These are phyloP conservation scores for Corynespora cassiicola DNA, from an alignment of 2,329 filamentous ascomycete genomes.

Conservation along the genomic window DNA sequence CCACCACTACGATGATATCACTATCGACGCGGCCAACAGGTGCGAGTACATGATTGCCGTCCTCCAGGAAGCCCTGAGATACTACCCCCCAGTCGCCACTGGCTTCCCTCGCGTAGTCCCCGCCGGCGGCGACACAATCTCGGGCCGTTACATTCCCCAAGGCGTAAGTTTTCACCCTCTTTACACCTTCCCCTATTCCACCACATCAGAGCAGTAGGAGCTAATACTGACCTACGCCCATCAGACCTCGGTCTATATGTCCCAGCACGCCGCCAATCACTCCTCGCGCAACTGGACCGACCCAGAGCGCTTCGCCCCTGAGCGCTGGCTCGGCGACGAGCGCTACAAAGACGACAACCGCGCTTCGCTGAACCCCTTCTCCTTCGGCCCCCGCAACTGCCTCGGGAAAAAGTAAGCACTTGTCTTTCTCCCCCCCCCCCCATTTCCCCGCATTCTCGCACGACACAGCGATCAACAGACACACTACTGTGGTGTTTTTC, in stretches of 20 bases:
- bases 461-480: too few species aligned
- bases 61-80: constrained; percentile 31
- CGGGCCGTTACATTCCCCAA: constrained; percentile 32
- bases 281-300: constrained; percentile 33
- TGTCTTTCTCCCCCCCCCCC: not conserved
- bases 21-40: constrained; percentile 29
- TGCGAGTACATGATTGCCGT: constrained; percentile 36
- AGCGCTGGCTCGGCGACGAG: constrained; percentile 47
- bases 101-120: constrained; percentile 37
- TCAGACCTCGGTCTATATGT: constrained; percentile 30
- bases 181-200: not conserved
- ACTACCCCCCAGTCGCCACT: constrained; percentile 36
- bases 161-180: constrained; percentile 15
- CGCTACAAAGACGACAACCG: constrained; percentile 41
- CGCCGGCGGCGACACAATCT: constrained; percentile 26
- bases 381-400: constrained; percentile 34
- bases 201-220: not conserved
- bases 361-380: constrained; percentile 34
- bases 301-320: constrained; percentile 31
- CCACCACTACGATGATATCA: constrained; percentile 23
- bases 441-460: too few species aligned
- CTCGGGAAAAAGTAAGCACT: constrained; percentile 41
- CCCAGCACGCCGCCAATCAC: constrained; percentile 39
- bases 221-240: constrained; percentile 1
- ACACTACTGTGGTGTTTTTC: too few species aligned